Conservation (phyloP, 2,329 filamentous ascomycete species). For the Westerdykella sp. region DNA sequence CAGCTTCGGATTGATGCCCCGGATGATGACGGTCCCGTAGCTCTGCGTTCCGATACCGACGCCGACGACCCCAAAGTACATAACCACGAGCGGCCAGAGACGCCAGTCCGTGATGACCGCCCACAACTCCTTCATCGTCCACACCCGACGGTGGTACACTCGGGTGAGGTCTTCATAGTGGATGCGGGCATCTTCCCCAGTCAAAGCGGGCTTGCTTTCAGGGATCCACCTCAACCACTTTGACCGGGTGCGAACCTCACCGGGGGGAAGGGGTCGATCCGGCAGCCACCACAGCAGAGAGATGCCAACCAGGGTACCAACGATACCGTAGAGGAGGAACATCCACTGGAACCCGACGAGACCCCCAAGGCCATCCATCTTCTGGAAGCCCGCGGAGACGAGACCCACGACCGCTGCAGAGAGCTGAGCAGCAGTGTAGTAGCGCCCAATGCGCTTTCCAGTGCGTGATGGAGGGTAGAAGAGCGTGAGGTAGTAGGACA, state of each 20-base stretch:
- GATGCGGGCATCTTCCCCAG: constrained; percentile 68
- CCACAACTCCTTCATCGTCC: constrained; percentile 65
- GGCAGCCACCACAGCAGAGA: constrained; percentile 83
- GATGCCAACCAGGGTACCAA: constrained; percentile 66
- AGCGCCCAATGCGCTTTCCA: constrained; percentile 81
- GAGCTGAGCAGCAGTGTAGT: constrained; percentile 83
- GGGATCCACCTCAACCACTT: constrained; percentile 62
- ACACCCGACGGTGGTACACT: constrained; percentile 69
- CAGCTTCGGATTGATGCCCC: constrained; percentile 66
- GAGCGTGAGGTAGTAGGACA: constrained; percentile 86
- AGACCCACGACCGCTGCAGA: constrained; percentile 84
- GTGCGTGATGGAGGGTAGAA: constrained; percentile 86
- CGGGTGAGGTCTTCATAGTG: constrained; percentile 78
- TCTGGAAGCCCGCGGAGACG: constrained; percentile 83
- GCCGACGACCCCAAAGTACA: constrained; percentile 94
- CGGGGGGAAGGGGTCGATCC: constrained; percentile 70
- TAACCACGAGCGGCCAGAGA: constrained; percentile 75
- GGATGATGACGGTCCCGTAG: constrained; percentile 82
- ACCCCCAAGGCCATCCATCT: constrained; percentile 74
- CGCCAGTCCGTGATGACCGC: constrained; percentile 77
- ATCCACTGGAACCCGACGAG: constrained; percentile 86
- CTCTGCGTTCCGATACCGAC: constrained; percentile 86
- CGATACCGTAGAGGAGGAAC: constrained; percentile 80
- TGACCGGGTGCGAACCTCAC: constrained; percentile 49
- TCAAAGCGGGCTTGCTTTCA: constrained; percentile 61